Percentiles rank a stretch among this genome's conserved stretches.
These are phyloP conservation scores for Heritiera fomes DNA, from an alignment of 345 rosid species.

Conservation along the genomic window DNA sequence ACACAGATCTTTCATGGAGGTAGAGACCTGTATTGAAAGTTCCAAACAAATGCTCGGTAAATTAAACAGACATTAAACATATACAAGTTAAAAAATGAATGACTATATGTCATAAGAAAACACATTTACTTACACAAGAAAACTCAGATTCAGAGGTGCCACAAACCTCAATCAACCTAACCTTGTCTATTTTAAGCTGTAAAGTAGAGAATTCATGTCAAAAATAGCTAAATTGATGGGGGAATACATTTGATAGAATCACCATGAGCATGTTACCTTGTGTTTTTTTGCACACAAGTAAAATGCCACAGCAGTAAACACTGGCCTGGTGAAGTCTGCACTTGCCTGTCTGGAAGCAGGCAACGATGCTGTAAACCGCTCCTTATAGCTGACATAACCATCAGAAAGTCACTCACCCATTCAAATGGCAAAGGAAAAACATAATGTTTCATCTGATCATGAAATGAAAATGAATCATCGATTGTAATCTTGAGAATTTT, in stretches of 20 bases:
- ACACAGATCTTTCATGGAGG: slow-evolving; percentile 69
- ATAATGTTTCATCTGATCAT: not conserved
- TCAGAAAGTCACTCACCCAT: slow-evolving; percentile 13
- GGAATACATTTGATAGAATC: not conserved
- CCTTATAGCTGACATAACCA: slow-evolving; percentile 56
- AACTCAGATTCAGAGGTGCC: slow-evolving; percentile 91
- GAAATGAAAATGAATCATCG: not conserved
- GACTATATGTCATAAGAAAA: not conserved
- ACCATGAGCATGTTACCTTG: slow-evolving; percentile 41
- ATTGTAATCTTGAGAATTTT: not conserved
- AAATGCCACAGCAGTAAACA: slow-evolving; percentile 87
- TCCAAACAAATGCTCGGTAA: not conserved
- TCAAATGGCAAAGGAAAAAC: not conserved
- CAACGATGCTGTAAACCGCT: slow-evolving; percentile 73
- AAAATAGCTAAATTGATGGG: not conserved
- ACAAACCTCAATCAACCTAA: slow-evolving; percentile 81
- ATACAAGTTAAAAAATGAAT: not conserved
- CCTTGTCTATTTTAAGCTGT: slow-evolving; percentile 87
- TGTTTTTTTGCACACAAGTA: slow-evolving; percentile 80
- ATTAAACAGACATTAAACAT: not conserved
- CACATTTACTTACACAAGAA: slow-evolving; percentile 55
- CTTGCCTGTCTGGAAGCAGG: slow-evolving; percentile 66
- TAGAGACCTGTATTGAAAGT: slow-evolving; percentile 43
- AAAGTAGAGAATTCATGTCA: slow-evolving; percentile 12
- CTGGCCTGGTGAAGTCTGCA: slow-evolving; percentile 85